Conservation (phyloP, 805 yeast species). For the Alloascoidea hylecoeti region DNA sequence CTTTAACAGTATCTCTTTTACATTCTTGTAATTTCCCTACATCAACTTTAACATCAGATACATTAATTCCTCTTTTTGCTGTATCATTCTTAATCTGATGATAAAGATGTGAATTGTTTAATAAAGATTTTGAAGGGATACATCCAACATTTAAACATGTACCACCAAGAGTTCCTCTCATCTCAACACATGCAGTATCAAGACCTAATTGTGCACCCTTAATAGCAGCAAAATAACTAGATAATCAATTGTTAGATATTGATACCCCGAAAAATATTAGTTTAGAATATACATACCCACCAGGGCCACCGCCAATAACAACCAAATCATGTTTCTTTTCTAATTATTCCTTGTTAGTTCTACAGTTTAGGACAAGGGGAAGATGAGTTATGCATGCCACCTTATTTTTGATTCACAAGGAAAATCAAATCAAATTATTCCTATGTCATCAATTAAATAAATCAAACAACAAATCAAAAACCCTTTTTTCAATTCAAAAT, state of each 20-base stretch:
- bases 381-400: no score
- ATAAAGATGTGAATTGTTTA: conserved; percentile 88
- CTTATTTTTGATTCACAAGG: no score
- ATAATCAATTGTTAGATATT: not conserved
- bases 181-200: conserved; percentile 93
- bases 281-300: conserved; percentile 54
- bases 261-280: not conserved
- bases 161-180: conserved; percentile 94
- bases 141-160: conserved; percentile 98
- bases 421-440: no score
- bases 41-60: conserved; percentile 63
- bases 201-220: conserved; percentile 94
- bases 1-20: conserved; percentile 80
- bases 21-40: conserved; percentile 75
- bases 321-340: conserved; percentile 77
- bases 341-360: no score
- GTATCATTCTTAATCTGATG: conserved; percentile 85
- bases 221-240: conserved; percentile 70
- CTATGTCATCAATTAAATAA: no score
- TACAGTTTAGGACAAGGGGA: no score
- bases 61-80: conserved; percentile 79
- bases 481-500: no score
- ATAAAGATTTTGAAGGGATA: conserved; percentile 91
- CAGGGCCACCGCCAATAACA: conserved; percentile 98
- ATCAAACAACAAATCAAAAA: no score